Base-by-base conservation (phyloP, 2,329 filamentous ascomycete species). In the Colletotrichum sojae region DNA sequence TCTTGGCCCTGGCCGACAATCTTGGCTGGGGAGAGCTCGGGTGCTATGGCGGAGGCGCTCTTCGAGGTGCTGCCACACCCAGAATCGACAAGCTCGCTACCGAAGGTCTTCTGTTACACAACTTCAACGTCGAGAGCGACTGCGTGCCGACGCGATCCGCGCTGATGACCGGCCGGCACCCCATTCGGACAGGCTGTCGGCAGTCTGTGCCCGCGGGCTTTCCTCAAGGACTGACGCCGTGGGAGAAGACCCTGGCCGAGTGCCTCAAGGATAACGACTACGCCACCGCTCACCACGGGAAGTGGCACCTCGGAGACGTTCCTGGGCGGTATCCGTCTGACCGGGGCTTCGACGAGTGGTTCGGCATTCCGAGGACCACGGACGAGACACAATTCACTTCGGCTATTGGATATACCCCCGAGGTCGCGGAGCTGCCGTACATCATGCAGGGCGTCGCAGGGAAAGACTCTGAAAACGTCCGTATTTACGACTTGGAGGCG, bases 91-190 rank as follows among this genome's bases (percentile, higher is more conserved):
- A 71, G 16, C 73, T 80, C 6, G 75, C 78, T 4, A 75, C 73
- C 0, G 73, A 80, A 45, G 78, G 78, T 5, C 72, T 80, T 0
- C 68, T 79, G 0, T 52, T 79, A 13, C 77, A 80, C 61, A 80
- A 80, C 67, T 80, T 79, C 73, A 80, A 80, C n/a, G 77, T 80
- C 4, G 77, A 80, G 62, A 79, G 78, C 59, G 78, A 80, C 40
- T 80, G 77, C 15, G 77, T 80, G 0, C 76, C 78, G 3, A 80
- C 78, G 0, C 76, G 78, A 0, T 79, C 78, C 0, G 78, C 78
- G 0, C 57, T 80, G 5, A 80, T 80, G 78, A 80, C 78, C 0
- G 77, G 78, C 0, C 73, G 78, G 0, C 77, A 79, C 52, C 78
- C 78, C 2, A 79, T 80, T 6, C 76, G 77, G 1, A 80, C 78